Evolutionary conservation across 1,284 basidiomycete species (phyloP), one percentile per base, ranked within the genome.

Genomic region (Ceratobasidium papillatum): DNA sequence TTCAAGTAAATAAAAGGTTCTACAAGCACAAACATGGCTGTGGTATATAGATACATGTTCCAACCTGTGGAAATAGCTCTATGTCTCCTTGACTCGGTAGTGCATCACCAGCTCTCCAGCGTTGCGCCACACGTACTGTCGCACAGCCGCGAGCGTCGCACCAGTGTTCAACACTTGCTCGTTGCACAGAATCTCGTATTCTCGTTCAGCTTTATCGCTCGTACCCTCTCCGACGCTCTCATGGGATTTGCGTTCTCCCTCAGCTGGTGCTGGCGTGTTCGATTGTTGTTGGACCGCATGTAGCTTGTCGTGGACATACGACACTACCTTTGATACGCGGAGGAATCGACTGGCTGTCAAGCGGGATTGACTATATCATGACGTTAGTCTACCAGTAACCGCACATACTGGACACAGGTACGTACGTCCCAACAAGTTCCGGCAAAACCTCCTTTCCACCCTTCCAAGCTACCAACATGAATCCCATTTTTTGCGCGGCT

Each of bases 61-160:
- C 51, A 30, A 52, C 45, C 45, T 11, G 45, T 47, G 19, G 45
- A 17, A 47, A 47, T 19, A 41, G 14, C 3, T 30, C 52, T 59
- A 58, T 17, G 36, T n/a, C 41, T 71, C 64, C 77, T 86, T 92
- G 77, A 87, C 84, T 71, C 94, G 87, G 82, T 97, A 98, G 80
- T 92, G 86, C 86, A 98, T 89, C 62, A 90, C 86, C 77, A 98
- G 84, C 82, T 98, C 96, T 12, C 86, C 86, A n/a, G 88, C 85
- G 77, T 91, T 90, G 79, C 88, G 87, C 94, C 95, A 94, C 74
- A 95, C 87, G 79, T 90, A 97, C 82, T 95, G 94, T 77, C 93
- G 89, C 71, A 96, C 91, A 36, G 92, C 92, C 3, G 93, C 96
- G 41, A 99, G 86, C 14, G 94, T 97, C 89, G 96, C 94, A 75